phyloP scores from a whole-genome alignment of 2,329 filamentous ascomycete genomes.

The Diaporthe longicolla region DNA sequence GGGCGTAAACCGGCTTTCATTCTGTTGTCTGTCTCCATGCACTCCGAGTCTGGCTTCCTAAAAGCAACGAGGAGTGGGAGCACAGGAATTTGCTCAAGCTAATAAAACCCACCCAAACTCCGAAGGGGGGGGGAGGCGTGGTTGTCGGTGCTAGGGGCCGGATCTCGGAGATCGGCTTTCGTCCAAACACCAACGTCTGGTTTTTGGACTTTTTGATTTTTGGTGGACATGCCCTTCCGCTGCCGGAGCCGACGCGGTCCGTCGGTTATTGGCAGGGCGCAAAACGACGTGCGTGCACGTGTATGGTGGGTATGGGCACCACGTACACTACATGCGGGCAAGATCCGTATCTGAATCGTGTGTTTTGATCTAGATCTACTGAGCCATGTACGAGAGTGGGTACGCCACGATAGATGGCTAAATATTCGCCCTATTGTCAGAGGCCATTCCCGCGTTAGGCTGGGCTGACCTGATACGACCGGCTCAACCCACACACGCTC shows the following conservation, averaged over 20 bases:
- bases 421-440: background rate
- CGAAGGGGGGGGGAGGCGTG: background rate
- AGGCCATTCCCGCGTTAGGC: too few relatives aligned
- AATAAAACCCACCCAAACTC: background rate
- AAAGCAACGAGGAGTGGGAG: too few relatives aligned
- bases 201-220: background rate
- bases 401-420: background rate
- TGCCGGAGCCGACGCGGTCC: constrained; percentile 15
- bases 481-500: background rate
- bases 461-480: background rate
- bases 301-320: background rate
- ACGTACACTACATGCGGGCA: background rate
- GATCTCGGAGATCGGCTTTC: constrained; percentile 18
- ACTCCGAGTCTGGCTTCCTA: too few relatives aligned
- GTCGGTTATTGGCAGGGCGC: background rate
- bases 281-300: background rate
- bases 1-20: background rate
- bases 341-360: background rate
- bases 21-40: too few relatives aligned
- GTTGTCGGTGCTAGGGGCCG: background rate
- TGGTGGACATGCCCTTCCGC: background rate
- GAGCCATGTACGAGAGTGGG: background rate
- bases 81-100: background rate
- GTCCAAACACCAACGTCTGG: too few relatives aligned
- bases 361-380: background rate